Base-by-base conservation (phyloP, 306 rosid genomes). In the Phaseolus lunatus region DNA sequence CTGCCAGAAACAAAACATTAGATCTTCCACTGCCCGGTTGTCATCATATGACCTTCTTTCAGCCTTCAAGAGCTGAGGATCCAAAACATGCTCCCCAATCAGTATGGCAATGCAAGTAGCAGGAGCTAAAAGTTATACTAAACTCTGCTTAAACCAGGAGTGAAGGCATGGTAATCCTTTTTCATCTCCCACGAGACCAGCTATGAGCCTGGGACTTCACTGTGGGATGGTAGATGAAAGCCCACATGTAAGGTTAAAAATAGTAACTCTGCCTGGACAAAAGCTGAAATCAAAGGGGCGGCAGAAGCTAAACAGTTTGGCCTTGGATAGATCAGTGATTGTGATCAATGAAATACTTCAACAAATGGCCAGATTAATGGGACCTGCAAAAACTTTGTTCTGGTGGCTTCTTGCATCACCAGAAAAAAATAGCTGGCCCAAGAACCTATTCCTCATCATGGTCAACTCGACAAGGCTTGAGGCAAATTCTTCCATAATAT, bases 271-370 rank as follows among this genome's bases (percentile, higher is more conserved):
- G 85, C 80, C 80, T 5, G 76, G 73, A 64, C 47, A 82, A 39
- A 52, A 67, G 53, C 59, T 49, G 69, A 70, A 73, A 75, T 73
- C 75, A 68, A 77, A 70, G 31, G 76, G 22, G 73, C 58, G 66
- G 78, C 80, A 70, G 57, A 77, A 79, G 72, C 80, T 54, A 54
- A 75, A 72, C 77, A 72, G 33, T 69, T 73, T 14, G 66, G 72
- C 82, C 41, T 5, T 18, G 61, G 58, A 62, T 69, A 72, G 59
- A 41, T 80, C 15, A 18, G 76, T 3, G 53, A 47, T n/a, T 56
- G 48, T 66, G 80, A 79, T 68, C 73, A 44, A 41, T 68, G 71
- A 54, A 37, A 70, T 72, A 59, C 47, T 73, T 67, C 75, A 50
- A 44, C 29, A 31, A 50, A 74, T 50, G 68, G 76, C 84, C 75